Conservation (phyloP, 23 red algal species). For the Gracilaria gracilis region DNA sequence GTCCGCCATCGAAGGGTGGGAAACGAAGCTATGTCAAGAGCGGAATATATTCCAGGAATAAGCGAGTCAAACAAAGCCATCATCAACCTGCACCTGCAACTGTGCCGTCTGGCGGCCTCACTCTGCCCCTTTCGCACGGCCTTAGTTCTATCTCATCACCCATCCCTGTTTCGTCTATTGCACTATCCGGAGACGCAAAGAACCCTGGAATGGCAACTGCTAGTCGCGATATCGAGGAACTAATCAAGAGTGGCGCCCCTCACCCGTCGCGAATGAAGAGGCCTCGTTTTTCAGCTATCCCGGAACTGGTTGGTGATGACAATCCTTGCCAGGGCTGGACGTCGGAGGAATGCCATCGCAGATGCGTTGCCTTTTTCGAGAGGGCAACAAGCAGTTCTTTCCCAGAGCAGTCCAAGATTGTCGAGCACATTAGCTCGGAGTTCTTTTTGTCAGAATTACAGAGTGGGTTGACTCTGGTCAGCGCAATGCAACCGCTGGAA, state of each 20-base stretch:
- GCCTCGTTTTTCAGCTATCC: slow-evolving; percentile 29
- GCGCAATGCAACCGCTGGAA: slow-evolving; percentile 67
- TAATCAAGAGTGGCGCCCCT: not conserved
- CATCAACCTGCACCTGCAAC: not conserved
- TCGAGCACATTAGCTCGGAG: slow-evolving; percentile 7
- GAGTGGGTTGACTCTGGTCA: slow-evolving; percentile 59
- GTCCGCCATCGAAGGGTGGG: slow-evolving; percentile 1
- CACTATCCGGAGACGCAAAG: not conserved
- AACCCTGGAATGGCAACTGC: not conserved
- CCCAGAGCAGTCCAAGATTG: slow-evolving; percentile 48
- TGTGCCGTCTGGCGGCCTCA: slow-evolving; percentile 18
- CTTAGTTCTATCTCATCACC: not conserved
- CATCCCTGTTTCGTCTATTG: not conserved
- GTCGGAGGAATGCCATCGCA: slow-evolving; percentile 43
- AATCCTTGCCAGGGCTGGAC: slow-evolving; percentile 66
- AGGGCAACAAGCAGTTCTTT: slow-evolving; percentile 8
- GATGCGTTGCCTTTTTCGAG: slow-evolving; percentile 53
- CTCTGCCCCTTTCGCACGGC: slow-evolving; percentile 20
- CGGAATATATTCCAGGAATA: slow-evolving; percentile 67
- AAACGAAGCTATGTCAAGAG: slow-evolving; percentile 74
- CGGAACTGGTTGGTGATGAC: slow-evolving; percentile 45
- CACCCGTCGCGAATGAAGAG: slow-evolving; percentile 44
- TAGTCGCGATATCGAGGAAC: not conserved
- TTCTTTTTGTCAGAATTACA: slow-evolving; percentile 66
- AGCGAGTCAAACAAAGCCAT: not conserved